Base-by-base conservation (phyloP, 306 rosid species). In the Coriaria nepalensis region DNA sequence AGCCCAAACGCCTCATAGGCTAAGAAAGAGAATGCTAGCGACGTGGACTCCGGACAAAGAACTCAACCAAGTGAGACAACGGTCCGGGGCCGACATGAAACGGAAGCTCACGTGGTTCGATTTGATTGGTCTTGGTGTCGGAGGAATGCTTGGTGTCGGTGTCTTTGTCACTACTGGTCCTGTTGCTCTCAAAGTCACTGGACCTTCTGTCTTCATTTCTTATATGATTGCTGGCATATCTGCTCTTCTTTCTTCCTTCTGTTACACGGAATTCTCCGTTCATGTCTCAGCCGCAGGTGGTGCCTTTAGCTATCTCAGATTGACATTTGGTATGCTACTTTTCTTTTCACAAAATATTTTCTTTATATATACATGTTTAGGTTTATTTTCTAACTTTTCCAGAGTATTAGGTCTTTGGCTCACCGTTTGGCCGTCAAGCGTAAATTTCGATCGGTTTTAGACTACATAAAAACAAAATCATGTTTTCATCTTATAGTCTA, bases 121-220 rank as follows among this genome's bases (percentile, higher is more conserved):
- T 57, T 63, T 88, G 6, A 10, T 88, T 1, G 87, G 93, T 33
- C 95, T 88, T 64, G 95, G 93, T 5, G 72, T 84, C 43, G 97
- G 97, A 11, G 97, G 97, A 52, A 88, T 84, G 97, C 95, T 88
- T 47, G 97, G 97, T 15, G 93, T 73, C 43, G 97, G 97, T 7
- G 97, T 88, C 13, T 88, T 88, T 44, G 82, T 84, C 58, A 84
- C 95, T n/a, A 88, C 97, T 8, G 97, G 97, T 3, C 12, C 62
- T 37, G 97, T 75, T 8, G 86, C 95, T 15, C 69, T 33, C 43
- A 46, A 63, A 0, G 55, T 55, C n/a, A 65, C 97, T 47, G 97
- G 97, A 38, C 80, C 97, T 53, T 69, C 93, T 0, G 93, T 88
- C 43, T 84, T 88, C 69, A 60, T 88, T 4, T 88, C 97, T 4